A percentile compares a stretch with the other conserved stretches of the same genome.
These are phyloP conservation scores for Aspergillus mulundensis DNA, from an alignment of 495 filamentous ascomycete species.

Conservation along the genomic window DNA sequence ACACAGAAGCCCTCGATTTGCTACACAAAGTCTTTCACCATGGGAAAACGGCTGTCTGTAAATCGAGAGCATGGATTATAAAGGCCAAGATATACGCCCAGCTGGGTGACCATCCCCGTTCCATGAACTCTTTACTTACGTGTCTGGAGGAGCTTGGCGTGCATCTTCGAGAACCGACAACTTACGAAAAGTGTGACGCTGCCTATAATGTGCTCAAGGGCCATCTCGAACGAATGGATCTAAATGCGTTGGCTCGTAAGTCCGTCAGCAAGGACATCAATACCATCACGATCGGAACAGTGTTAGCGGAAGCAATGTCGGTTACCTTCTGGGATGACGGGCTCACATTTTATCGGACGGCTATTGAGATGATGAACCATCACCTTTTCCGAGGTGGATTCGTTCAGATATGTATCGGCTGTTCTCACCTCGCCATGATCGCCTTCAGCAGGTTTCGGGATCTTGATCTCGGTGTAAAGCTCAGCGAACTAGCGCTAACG, in stretches of 20 bases:
- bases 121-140: constrained; percentile 63
- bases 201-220: constrained; percentile 59
- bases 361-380: constrained; percentile 65
- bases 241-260: constrained; percentile 50
- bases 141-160: constrained; percentile 66
- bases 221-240: constrained; percentile 56
- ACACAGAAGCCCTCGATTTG: constrained; percentile 57
- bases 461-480: constrained; percentile 59
- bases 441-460: constrained; percentile 69
- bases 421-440: constrained; percentile 71
- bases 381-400: constrained; percentile 63
- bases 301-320: constrained; percentile 71
- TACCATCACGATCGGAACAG: constrained; percentile 63
- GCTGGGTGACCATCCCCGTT: constrained; percentile 61
- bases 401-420: constrained; percentile 71
- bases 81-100: constrained; percentile 73
- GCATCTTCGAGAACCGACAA: constrained; percentile 58
- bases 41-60: constrained; percentile 65
- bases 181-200: constrained; percentile 69
- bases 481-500: constrained; percentile 60
- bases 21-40: constrained; percentile 61
- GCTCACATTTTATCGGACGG: constrained; percentile 70
- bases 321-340: constrained; percentile 81
- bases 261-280: constrained; percentile 48
- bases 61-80: constrained; percentile 73